Base-by-base conservation (phyloP, 2,329 filamentous ascomycete species). In the Ceratocystis variospora region DNA sequence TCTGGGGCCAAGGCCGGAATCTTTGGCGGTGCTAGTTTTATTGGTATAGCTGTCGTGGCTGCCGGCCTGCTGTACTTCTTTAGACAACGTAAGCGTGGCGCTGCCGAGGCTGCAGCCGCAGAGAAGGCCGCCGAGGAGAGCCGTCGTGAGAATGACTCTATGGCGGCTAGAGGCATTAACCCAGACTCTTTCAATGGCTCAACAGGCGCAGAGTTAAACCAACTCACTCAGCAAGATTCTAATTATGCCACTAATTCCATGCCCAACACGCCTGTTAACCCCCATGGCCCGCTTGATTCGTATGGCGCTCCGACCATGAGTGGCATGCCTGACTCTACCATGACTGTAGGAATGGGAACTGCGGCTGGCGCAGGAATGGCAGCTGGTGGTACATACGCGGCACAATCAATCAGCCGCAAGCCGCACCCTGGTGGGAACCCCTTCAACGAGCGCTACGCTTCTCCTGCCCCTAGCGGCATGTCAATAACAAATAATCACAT, bases 11-110 rank as follows among this genome's bases (percentile, higher is more conserved):
- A 82, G 74, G 76, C 77, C 1, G 83, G 77, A 63, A 74, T 87
- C 57, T 85, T 83, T 69, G 79, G 77, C 2, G 74, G 73, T 8
- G 77, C 75, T 1, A 77, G 74, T 44, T 41, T 50, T 28, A 77
- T 78, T 0, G 81, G 73, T 5, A 78, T 75, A 28, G 68, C 79
- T 5, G 70, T 80, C 0, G 31, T 81, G 17, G 74, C 72, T 33
- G 74, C 75, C 0, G 74, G 79, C 5, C 71, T 79, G 22, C 80
- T 81, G 71, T 83, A 81, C 76, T 84, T 80, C 74, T 75, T 83
- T 71, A 77, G 77, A 53, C 81, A 85, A 72, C 79, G 83, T 46
- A 77, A 79, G 53, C 75, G 74, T 0, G 84, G 84, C 12, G 76
- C 77, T 22, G 72, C 71, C 25, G 83, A 86, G 72, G 81, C 82